Evolutionary conservation across 495 filamentous ascomycete genomes (phyloP), one percentile per base, ranked within the genome.

Genomic region (Halenospora varia): DNA sequence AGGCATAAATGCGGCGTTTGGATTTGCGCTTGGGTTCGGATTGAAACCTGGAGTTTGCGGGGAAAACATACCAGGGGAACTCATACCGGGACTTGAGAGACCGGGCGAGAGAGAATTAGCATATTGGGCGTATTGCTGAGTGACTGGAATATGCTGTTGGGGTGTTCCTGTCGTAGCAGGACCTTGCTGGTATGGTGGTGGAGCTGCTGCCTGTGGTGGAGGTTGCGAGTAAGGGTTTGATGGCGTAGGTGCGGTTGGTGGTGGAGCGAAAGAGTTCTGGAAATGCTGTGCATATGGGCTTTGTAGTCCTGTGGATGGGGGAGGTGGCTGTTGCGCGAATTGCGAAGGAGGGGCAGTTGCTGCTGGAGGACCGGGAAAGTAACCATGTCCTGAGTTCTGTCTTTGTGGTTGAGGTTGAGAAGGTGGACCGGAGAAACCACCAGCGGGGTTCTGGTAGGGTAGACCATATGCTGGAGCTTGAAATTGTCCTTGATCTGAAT

Each of bases 401-500:
- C 29, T 48, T 57, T 55, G 59, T 23, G 35, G 57, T 41, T 25
- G 45, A n/a, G 55, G 24, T 50, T 48, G 60, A 49, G 25, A 61
- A 25, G 53, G 70, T 52, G 61, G 54, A 57, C 44, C 66, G 56
- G 71, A 47, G 48, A 69, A 53, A 48, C 29, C 11, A 24, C 40
- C n/a, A n/a, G n/a, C 53, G 8, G 63, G 18, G 23, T 47, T 10
- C 53, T 57, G 41, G 26, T 49, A 59, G 3, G 64, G 56, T 0
- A 53, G 18, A 39, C 66, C 65, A 48, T 74, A 77, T n/a, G 69
- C 56, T 45, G n/a, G n/a, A n/a, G n/a, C n/a, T n/a, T n/a, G n/a
- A n/a, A n/a, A n/a, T n/a, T 73, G 71, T 29, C 72, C 75, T 18
- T 87, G 77, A 60, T 94, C 90, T 48, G 82, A 77, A 55, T 79